Conservation (phyloP, 345 rosid species). For the Gossypium herbaceum region DNA sequence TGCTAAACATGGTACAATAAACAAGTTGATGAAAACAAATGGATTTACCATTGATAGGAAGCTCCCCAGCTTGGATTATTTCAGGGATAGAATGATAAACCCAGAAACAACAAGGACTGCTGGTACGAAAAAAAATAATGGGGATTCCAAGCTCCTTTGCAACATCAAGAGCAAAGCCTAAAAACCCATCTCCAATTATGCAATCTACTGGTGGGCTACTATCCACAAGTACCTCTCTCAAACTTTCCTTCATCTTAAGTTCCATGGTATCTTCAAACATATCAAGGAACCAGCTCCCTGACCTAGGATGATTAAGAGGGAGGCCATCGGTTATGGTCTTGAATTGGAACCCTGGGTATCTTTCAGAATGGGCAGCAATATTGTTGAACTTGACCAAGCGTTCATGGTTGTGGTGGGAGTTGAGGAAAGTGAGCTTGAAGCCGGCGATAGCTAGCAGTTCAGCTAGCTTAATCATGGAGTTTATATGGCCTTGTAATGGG, state of each 20-base stretch:
- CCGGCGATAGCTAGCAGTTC: constrained; percentile 44
- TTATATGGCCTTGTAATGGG: constrained; percentile 64
- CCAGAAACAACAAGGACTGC: constrained; percentile 34
- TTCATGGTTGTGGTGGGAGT: constrained; percentile 31
- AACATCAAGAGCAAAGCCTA: constrained; percentile 29
- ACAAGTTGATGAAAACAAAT: not conserved
- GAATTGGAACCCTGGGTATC: constrained; percentile 31
- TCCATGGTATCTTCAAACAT: constrained; percentile 17
- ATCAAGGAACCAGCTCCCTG: constrained; percentile 14
- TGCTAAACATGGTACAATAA: not conserved
- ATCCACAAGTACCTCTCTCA: constrained; percentile 21
- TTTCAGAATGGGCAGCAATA: constrained; percentile 30
- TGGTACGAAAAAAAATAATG: constrained; percentile 31
- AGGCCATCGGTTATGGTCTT: constrained; percentile 31
- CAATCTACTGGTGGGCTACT: constrained; percentile 23
- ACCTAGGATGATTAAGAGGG: constrained; percentile 24
- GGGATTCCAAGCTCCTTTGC: constrained; percentile 33
- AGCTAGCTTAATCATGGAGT: constrained; percentile 64
- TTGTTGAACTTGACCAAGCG: constrained; percentile 22
- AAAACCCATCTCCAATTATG: constrained; percentile 35
- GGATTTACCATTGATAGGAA: constrained; percentile 37
- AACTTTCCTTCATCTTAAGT: not conserved
- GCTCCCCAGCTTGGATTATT: constrained; percentile 34
- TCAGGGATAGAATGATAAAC: constrained; percentile 27
- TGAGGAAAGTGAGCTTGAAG: constrained; percentile 54